Percentiles rank a stretch among this genome's conserved stretches.
Evolutionary conservation across 495 filamentous ascomycete genomes (phyloP).

Genomic region (Aspergillus diversus): DNA sequence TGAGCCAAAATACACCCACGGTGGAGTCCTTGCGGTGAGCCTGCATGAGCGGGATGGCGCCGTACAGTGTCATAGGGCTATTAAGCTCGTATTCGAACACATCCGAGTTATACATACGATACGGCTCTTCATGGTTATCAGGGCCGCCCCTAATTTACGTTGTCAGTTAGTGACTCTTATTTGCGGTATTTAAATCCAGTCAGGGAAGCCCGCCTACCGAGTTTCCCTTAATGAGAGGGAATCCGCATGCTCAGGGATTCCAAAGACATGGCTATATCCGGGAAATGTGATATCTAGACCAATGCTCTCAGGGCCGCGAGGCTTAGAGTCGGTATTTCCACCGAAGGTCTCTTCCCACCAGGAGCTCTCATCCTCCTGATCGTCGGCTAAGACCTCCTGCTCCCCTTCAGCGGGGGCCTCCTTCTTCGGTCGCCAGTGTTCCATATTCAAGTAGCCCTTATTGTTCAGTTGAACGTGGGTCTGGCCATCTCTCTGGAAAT

Average conservation of each 20-base stretch:
- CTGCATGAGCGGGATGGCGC: constrained; percentile 95
- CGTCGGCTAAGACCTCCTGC: constrained; percentile 37
- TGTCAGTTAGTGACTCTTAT: constrained; percentile 25
- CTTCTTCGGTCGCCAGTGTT: constrained; percentile 92
- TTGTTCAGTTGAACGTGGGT: constrained; percentile 90
- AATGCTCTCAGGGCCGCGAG: constrained; percentile 85
- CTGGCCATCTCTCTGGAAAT: constrained; percentile 80
- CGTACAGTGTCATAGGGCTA: constrained; percentile 98
- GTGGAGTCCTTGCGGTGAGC: constrained; percentile 91
- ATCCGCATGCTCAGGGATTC: constrained; percentile 92
- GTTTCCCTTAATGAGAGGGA: constrained; percentile 87
- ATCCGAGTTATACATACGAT: constrained; percentile 92
- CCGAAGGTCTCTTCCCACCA: constrained; percentile 99
- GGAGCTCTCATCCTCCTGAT: constrained; percentile 73
- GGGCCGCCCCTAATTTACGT: constrained; percentile 62
- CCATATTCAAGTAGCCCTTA: constrained; percentile 83
- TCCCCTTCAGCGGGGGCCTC: constrained; percentile 61
- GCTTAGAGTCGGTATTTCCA: constrained; percentile 91
- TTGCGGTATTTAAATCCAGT: not conserved
- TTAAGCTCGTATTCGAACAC: constrained; percentile 97
- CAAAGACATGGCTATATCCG: constrained; percentile 89
- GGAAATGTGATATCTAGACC: constrained; percentile 89
- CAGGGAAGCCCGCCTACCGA: constrained; percentile 46
- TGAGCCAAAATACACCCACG: constrained; percentile 98
- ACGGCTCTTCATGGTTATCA: constrained; percentile 87